Evolutionary conservation across 1,284 basidiomycete genomes (phyloP).

Genomic region (Cryptococcus sp.): DNA sequence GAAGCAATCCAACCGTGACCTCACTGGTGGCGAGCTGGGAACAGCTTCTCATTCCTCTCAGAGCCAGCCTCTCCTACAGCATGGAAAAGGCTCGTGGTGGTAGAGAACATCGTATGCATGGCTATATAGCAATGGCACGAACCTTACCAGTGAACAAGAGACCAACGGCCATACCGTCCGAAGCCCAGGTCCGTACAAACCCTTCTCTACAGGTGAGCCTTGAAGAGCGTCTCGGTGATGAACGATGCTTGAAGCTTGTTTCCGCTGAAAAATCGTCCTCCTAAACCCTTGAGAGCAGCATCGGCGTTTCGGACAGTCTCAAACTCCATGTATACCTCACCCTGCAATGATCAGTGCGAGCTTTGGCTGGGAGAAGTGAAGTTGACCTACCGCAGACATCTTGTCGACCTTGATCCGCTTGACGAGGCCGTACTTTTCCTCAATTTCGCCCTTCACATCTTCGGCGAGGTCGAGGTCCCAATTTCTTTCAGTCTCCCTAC

Average conservation of each 20-base stretch:
- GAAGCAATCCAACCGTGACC: too few species aligned
- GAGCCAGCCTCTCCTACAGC: too few species aligned
- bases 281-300: slow-evolving; percentile 78
- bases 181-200: too few species aligned
- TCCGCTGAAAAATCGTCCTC: slow-evolving; percentile 93
- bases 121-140: too few species aligned
- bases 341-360: slow-evolving; percentile 53
- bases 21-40: too few species aligned
- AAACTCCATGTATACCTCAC: slow-evolving; percentile 96
- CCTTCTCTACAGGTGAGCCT: slow-evolving; percentile 56
- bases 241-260: slow-evolving; percentile 75
- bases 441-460: slow-evolving; percentile 91
- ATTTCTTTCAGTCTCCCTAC: slow-evolving; percentile 85
- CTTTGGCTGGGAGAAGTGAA: background rate
- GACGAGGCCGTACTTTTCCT: slow-evolving; percentile 83
- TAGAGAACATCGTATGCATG: too few species aligned
- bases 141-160: too few species aligned
- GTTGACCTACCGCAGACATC: slow-evolving; percentile 69
- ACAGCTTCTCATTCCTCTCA: too few species aligned
- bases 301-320: slow-evolving; percentile 69
- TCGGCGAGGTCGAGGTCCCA: slow-evolving; percentile 96
- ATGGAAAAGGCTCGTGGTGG: too few species aligned
- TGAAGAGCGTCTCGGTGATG: slow-evolving; percentile 88
- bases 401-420: slow-evolving; percentile 86
- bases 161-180: too few species aligned